A percentile compares a stretch with the other conserved stretches of the same genome.
phyloP scores from a whole-genome alignment of 306 rosid genomes.

The Rosa chinensis region DNA sequence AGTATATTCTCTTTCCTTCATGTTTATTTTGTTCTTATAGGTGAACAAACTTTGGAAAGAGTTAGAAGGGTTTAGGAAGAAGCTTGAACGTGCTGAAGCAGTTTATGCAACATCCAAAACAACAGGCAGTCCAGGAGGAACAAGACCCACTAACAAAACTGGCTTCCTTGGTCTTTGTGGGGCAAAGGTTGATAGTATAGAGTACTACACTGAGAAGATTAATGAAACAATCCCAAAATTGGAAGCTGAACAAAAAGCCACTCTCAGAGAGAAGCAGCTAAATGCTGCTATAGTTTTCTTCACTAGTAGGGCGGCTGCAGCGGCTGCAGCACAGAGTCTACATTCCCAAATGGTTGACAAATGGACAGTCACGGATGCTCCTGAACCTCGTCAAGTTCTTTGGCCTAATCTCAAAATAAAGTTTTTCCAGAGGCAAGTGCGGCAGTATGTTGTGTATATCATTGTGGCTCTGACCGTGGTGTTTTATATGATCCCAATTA shows the following conservation, averaged over 20 bases:
- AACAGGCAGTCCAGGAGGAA: constrained; percentile 67
- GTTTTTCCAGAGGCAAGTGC: constrained; percentile 53
- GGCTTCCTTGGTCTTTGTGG: constrained; percentile 83
- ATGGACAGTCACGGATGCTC: constrained; percentile 72
- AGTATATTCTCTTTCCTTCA: constrained; percentile 12
- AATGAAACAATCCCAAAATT: constrained; percentile 52
- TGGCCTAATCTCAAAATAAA: constrained; percentile 79
- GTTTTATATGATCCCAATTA: constrained; percentile 83
- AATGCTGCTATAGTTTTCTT: constrained; percentile 74
- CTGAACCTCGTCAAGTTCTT: constrained; percentile 69
- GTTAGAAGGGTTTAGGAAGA: constrained; percentile 72
- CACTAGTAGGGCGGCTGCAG: constrained; percentile 65
- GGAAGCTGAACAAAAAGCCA: constrained; percentile 78
- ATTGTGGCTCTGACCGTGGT: constrained; percentile 63
- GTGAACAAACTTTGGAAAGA: constrained; percentile 66
- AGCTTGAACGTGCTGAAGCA: constrained; percentile 72
- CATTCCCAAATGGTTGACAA: constrained; percentile 71
- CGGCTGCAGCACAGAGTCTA: constrained; percentile 85
- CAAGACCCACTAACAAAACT: constrained; percentile 68
- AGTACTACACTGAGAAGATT: constrained; percentile 58
- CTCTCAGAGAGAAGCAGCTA: constrained; percentile 85
- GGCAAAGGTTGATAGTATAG: constrained; percentile 74
- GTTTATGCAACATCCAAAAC: constrained; percentile 52
- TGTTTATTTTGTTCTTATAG: constrained; percentile 38
- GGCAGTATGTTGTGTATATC: constrained; percentile 67